A percentile compares a stretch with the other conserved stretches of the same genome.
Conservation (phyloP, 768 basidiomycete genomes). For the Tubosaeta brunneosetosa region DNA sequence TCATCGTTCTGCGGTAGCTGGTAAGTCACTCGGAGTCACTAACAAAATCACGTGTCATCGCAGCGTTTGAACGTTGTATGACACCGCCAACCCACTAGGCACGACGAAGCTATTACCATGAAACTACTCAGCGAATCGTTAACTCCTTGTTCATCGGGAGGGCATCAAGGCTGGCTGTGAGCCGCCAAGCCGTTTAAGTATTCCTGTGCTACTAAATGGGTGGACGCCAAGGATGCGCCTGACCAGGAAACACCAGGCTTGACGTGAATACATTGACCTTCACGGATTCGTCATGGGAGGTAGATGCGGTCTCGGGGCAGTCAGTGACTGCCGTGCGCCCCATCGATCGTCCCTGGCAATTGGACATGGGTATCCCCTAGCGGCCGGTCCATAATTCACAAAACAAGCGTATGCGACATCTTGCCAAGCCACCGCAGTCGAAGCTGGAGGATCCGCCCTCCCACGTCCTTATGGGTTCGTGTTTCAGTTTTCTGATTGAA, state of each 20-base stretch:
- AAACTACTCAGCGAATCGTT: background rate
- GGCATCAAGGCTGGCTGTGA: background rate
- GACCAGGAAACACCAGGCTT: background rate
- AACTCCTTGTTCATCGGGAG: background rate
- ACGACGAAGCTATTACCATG: background rate
- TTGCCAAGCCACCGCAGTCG: constrained; percentile 5
- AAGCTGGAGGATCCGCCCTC: constrained; percentile 9
- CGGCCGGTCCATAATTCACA: background rate
- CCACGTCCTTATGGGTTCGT: constrained; percentile 20
- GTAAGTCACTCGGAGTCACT: background rate
- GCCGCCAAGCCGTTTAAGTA: background rate
- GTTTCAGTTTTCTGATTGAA: constrained; percentile 16
- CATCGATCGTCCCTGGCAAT: constrained; percentile 3
- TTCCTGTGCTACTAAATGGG: background rate
- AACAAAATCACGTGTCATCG: background rate
- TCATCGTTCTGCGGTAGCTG: background rate
- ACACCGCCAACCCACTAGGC: background rate
- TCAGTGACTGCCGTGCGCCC: background rate
- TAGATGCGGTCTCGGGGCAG: background rate
- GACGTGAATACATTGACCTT: background rate
- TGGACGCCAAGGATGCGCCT: background rate
- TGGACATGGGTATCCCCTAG: background rate
- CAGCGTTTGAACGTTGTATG: background rate
- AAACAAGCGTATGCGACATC: constrained; percentile 6
- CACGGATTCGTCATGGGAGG: background rate